Evolutionary conservation across 2,329 filamentous ascomycete species (phyloP).

Genomic region (Trichoderma gracile): DNA sequence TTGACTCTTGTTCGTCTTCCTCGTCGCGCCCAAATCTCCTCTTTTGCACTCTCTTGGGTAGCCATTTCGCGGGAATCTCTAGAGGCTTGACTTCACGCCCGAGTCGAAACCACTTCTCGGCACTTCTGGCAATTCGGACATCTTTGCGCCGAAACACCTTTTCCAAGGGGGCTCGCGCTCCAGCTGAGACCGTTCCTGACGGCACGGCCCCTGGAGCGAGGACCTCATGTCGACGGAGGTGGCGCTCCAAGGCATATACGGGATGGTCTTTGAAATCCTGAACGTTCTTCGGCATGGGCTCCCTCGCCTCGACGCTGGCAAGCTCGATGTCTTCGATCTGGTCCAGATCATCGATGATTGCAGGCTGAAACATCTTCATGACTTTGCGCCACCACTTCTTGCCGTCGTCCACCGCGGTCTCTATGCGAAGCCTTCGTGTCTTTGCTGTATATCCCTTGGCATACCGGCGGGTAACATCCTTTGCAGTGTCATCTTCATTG

Average conservation of each 20-base stretch:
- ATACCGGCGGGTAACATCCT: constrained; percentile 87
- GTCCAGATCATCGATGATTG: constrained; percentile 63
- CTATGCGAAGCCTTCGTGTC: constrained; percentile 78
- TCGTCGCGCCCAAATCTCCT: constrained; percentile 33
- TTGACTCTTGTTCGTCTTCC: constrained; percentile 34
- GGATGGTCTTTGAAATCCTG: constrained; percentile 88
- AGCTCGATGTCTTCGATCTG: constrained; percentile 82
- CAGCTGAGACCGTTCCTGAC: constrained; percentile 75
- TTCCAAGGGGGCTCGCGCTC: constrained; percentile 65
- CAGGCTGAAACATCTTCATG: constrained; percentile 50
- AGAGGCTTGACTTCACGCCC: constrained; percentile 76
- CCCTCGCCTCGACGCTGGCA: constrained; percentile 66
- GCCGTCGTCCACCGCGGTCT: constrained; percentile 54
- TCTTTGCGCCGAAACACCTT: constrained; percentile 80
- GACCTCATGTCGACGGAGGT: constrained; percentile 81
- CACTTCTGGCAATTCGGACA: constrained; percentile 74
- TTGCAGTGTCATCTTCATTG: constrained; percentile 73
- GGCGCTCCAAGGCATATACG: constrained; percentile 78
- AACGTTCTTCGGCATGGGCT: constrained; percentile 84
- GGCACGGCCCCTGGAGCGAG: constrained; percentile 68
- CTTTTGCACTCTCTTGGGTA: constrained; percentile 51
- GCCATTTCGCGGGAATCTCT: constrained; percentile 79
- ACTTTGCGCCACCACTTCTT: constrained; percentile 56
- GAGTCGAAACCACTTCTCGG: constrained; percentile 87
- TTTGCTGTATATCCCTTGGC: constrained; percentile 88